Conservation (phyloP, 306 rosid genomes). For the Carpinus viminea region DNA sequence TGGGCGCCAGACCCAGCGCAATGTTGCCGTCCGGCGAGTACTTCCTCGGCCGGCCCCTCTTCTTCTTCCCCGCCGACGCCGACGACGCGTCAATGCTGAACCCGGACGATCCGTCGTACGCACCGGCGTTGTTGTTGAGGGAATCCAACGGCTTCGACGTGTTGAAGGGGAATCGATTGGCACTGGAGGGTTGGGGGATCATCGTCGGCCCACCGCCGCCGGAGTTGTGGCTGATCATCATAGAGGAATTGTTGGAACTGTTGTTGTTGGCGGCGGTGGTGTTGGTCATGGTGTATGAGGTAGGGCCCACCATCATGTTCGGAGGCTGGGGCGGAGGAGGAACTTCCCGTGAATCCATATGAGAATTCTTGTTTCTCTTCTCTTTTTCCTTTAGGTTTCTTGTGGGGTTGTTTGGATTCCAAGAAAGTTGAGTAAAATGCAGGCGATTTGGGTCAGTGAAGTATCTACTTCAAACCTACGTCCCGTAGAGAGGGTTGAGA, state of each 20-base stretch:
- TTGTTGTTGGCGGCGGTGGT: not conserved
- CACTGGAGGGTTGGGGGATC: slow-evolving; percentile 41
- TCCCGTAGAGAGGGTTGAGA: not conserved
- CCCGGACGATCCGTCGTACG: slow-evolving; percentile 61
- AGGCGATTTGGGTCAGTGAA: slow-evolving; percentile 17
- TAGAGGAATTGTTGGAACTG: slow-evolving; percentile 24
- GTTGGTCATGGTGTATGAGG: slow-evolving; percentile 38
- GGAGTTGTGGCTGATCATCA: slow-evolving; percentile 53
- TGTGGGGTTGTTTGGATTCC: slow-evolving; percentile 1
- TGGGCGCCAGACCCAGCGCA: slow-evolving; percentile 59
- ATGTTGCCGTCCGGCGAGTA: slow-evolving; percentile 72
- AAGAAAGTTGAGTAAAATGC: slow-evolving; percentile 27
- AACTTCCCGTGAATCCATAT: slow-evolving; percentile 76
- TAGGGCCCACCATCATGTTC: slow-evolving; percentile 50
- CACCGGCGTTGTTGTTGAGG: slow-evolving; percentile 9
- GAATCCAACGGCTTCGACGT: slow-evolving; percentile 51
- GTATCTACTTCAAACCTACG: slow-evolving; percentile 21
- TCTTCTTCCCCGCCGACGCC: slow-evolving; percentile 48
- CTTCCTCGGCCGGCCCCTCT: slow-evolving; percentile 92
- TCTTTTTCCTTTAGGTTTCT: not conserved
- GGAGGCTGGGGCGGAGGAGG: slow-evolving; percentile 38
- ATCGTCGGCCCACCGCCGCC: slow-evolving; percentile 36
- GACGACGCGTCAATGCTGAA: slow-evolving; percentile 41
- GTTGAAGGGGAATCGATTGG: slow-evolving; percentile 65
- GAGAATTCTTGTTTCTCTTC: not conserved